A percentile compares a stretch with the other conserved stretches of the same genome.
Evolutionary conservation across 1,284 basidiomycete genomes (phyloP).

Genomic region (Ceratobasidium sp.): DNA sequence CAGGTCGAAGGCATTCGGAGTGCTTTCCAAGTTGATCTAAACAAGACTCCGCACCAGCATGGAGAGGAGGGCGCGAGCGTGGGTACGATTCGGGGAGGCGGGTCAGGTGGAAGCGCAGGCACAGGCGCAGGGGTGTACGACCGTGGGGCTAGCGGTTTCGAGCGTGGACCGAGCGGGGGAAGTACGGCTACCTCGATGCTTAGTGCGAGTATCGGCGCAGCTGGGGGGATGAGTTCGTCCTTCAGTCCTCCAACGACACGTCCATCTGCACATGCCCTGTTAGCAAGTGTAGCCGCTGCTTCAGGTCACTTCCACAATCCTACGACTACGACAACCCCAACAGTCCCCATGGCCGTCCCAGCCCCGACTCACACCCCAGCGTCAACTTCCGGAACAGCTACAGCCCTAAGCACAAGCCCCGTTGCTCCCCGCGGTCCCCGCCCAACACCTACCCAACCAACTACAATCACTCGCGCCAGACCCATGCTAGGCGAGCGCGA

Average conservation of each 20-base stretch:
- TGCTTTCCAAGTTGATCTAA: background rate
- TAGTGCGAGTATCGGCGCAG: slow-evolving; percentile 23
- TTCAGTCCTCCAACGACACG: slow-evolving; percentile 33
- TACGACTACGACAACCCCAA: background rate
- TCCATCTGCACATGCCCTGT: slow-evolving; percentile 16
- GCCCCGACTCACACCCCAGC: slow-evolving; percentile 17
- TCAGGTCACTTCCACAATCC: slow-evolving; percentile 14
- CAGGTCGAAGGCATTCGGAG: slow-evolving; percentile 36
- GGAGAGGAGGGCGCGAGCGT: slow-evolving; percentile 32
- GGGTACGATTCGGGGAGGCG: slow-evolving; percentile 29
- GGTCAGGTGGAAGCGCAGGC: slow-evolving; percentile 25
- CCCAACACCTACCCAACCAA: slow-evolving; percentile 27
- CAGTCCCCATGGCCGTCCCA: background rate
- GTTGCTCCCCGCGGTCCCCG: slow-evolving; percentile 47
- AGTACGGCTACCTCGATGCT: slow-evolving; percentile 15
- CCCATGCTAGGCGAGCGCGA: slow-evolving; percentile 30
- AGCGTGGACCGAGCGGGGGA: slow-evolving; percentile 13
- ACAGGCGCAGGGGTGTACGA: background rate
- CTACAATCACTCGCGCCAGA: slow-evolving; percentile 9
- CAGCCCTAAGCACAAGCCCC: slow-evolving; percentile 38
- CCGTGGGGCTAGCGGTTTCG: slow-evolving; percentile 1
- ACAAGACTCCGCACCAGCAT: background rate
- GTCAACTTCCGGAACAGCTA: slow-evolving; percentile 16
- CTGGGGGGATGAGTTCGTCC: slow-evolving; percentile 18
- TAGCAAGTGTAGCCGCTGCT: slow-evolving; percentile 25